Conservation (phyloP, 805 yeast genomes). For the Wickerhamomyces rabaulensis region DNA sequence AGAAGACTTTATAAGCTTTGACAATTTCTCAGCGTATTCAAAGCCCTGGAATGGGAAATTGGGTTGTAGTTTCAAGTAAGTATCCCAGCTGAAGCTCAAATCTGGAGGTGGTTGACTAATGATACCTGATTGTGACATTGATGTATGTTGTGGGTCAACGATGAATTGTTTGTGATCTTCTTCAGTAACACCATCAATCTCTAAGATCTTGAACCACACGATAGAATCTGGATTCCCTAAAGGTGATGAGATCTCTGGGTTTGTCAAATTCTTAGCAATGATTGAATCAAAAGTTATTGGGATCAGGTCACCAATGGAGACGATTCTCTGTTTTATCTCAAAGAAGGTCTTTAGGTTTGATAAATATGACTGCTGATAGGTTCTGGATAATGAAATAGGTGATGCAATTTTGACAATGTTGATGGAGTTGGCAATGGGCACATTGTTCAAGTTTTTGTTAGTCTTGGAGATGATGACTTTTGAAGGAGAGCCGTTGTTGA, state of each 20-base stretch:
- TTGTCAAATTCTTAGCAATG: slow-evolving; percentile 44
- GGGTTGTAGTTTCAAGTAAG: slow-evolving; percentile 41
- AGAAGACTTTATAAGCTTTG: slow-evolving; percentile 52
- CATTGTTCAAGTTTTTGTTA: slow-evolving; percentile 16
- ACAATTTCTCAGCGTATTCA: slow-evolving; percentile 45
- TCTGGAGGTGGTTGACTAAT: slow-evolving; percentile 31
- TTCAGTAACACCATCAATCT: slow-evolving; percentile 29
- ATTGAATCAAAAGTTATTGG: slow-evolving; percentile 74
- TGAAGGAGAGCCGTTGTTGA: slow-evolving; percentile 40
- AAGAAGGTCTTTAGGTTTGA: slow-evolving; percentile 58
- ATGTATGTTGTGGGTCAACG: slow-evolving; percentile 64
- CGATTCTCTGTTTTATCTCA: slow-evolving; percentile 50
- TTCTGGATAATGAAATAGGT: slow-evolving; percentile 60
- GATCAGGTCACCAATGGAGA: slow-evolving; percentile 60
- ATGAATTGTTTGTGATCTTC: slow-evolving; percentile 38
- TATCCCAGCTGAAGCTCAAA: slow-evolving; percentile 34
- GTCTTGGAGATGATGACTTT: slow-evolving; percentile 15
- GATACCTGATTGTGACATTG: slow-evolving; percentile 64
- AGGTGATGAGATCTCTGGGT: slow-evolving; percentile 31
- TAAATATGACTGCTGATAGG: slow-evolving; percentile 56
- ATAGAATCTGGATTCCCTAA: slow-evolving; percentile 62
- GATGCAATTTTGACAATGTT: slow-evolving; percentile 65
- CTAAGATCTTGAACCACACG: slow-evolving; percentile 80
- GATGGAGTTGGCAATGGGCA: slow-evolving; percentile 54
- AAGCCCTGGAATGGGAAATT: slow-evolving; percentile 36